Evolutionary conservation across 2,329 filamentous ascomycete genomes (phyloP).

Genomic region (Coleophoma eucalyptorum): DNA sequence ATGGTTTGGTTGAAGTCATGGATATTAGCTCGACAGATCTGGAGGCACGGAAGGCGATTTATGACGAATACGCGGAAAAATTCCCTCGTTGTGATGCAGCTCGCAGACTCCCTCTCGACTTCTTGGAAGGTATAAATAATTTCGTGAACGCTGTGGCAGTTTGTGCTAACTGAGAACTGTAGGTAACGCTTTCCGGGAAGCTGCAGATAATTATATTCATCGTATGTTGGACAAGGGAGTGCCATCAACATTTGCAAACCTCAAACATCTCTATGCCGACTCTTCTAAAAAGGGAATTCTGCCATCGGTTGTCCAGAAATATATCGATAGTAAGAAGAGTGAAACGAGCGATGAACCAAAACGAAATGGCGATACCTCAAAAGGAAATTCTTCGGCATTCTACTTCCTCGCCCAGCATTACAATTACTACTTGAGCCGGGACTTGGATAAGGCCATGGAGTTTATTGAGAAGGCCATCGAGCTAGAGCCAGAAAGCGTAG

Average conservation of each 20-base stretch:
- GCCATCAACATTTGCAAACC: conserved; percentile 92
- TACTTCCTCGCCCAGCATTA: conserved; percentile 98
- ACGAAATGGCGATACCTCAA: conserved; percentile 42
- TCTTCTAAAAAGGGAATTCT: conserved; percentile 73
- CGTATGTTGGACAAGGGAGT: conserved; percentile 89
- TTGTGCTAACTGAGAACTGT: conserved; percentile 1
- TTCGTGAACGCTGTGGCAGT: no score
- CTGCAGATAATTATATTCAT: conserved; percentile 75
- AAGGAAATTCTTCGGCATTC: conserved; percentile 73
- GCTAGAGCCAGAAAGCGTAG: conserved; percentile 74
- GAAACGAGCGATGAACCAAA: conserved; percentile 36
- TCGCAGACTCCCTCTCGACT: conserved; percentile 82
- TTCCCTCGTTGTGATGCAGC: conserved; percentile 81
- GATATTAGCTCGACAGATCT: conserved; percentile 58
- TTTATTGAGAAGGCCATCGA: conserved; percentile 83
- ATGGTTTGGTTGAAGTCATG: conserved; percentile 67
- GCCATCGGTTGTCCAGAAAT: conserved; percentile 72
- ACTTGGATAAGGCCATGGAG: conserved; percentile 75
- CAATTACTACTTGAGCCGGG: conserved; percentile 84
- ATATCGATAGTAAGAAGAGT: conserved; percentile 56
- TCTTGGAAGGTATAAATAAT: conserved; percentile 61
- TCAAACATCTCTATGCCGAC: conserved; percentile 88
- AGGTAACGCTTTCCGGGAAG: conserved; percentile 76
- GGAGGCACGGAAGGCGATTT: conserved; percentile 68
- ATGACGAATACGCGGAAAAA: conserved; percentile 77